Conservation (phyloP, 2,329 filamentous ascomycete species). For the Aciculosporium take region DNA sequence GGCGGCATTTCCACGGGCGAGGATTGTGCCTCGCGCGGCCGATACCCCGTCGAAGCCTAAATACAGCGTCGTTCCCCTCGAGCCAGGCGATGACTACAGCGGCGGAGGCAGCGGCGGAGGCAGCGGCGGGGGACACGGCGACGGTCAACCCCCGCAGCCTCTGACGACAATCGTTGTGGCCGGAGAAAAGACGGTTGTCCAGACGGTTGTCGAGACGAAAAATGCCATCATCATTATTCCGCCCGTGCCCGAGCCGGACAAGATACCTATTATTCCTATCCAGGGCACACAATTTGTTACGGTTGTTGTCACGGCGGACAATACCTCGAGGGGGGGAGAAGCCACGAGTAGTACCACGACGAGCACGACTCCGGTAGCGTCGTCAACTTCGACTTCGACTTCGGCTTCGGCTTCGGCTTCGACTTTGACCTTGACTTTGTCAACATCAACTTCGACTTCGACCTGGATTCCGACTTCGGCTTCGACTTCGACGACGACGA, state of each 20-base stretch:
- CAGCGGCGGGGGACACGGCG: slow-evolving; percentile 5
- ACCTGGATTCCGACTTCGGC: too few species aligned
- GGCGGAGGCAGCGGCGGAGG: slow-evolving; percentile 2
- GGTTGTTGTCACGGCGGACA: not conserved
- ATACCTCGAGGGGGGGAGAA: not conserved
- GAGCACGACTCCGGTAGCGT: not conserved
- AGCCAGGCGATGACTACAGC: slow-evolving; percentile 15
- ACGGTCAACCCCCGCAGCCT: slow-evolving; percentile 8
- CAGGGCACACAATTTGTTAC: slow-evolving; percentile 5
- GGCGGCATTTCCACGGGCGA: slow-evolving; percentile 16
- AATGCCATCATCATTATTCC: slow-evolving; percentile 14
- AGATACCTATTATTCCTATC: slow-evolving; percentile 18
- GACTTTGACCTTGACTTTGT: not conserved
- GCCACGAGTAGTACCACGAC: not conserved
- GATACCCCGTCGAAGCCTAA: slow-evolving; percentile 14
- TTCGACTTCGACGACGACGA: not conserved
- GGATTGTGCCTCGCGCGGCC: slow-evolving; percentile 12
- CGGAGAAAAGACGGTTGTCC: slow-evolving; percentile 15
- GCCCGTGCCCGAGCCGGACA: not conserved
- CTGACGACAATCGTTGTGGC: too few species aligned
- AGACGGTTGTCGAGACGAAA: slow-evolving; percentile 16
- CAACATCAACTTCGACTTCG: not conserved
- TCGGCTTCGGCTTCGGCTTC: too few species aligned
- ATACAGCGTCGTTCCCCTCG: slow-evolving; percentile 27
- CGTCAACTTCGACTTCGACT: not conserved